Conservation (phyloP, 441 rosid species). For the Melastoma candidum region DNA sequence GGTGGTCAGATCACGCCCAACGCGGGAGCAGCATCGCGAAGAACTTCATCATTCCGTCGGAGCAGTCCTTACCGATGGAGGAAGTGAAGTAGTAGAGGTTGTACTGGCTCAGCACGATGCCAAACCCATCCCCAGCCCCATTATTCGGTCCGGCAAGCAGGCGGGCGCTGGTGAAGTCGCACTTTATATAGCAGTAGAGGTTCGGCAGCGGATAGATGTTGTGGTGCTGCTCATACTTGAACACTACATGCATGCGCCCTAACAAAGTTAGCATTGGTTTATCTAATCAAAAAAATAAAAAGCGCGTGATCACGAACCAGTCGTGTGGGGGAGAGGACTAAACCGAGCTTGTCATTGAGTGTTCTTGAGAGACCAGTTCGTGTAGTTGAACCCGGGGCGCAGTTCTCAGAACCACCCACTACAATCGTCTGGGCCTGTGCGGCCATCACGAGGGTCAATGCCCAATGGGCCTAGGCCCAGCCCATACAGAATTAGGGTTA, state of each 20-base stretch:
- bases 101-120: conserved; percentile 12
- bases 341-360: conserved; percentile 19
- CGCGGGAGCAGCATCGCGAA: conserved; percentile 17
- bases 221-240: conserved; percentile 18
- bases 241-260: conserved; percentile 10
- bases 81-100: conserved; percentile 19
- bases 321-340: neutral
- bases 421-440: conserved; percentile 18
- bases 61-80: conserved; percentile 11
- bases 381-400: conserved; percentile 20
- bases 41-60: conserved; percentile 21
- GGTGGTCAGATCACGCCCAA: conserved; percentile 1
- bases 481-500: too few species aligned
- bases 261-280: neutral
- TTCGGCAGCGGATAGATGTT: conserved; percentile 19
- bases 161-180: conserved; percentile 15
- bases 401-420: conserved; percentile 17
- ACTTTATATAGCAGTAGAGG: conserved; percentile 11
- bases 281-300: neutral
- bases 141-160: conserved; percentile 10
- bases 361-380: conserved; percentile 18
- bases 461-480: neutral
- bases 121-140: conserved; percentile 12
- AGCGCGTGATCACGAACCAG: neutral
- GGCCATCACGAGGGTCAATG: conserved; percentile 12